These are phyloP conservation scores for Cyberlindnera bimundalis DNA, from an alignment of 805 yeast genomes.

Conservation along the genomic window DNA sequence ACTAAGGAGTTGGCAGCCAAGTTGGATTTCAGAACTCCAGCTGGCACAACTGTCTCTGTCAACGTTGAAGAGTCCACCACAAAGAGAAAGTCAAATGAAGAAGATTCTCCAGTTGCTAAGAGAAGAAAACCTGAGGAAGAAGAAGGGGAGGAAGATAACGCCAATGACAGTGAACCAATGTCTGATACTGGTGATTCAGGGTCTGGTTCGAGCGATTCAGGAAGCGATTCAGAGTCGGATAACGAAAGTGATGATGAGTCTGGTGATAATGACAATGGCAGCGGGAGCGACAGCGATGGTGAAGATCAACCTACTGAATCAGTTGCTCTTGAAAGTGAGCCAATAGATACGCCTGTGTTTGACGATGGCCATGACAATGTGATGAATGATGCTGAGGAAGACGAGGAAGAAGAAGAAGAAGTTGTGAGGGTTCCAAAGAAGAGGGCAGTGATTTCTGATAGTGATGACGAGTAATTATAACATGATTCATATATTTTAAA, in stretches of 20 bases:
- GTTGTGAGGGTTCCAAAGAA: constrained; percentile 6
- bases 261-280: constrained; percentile 1
- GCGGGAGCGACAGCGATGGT: constrained; percentile 1
- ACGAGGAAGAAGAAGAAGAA: constrained; percentile 4
- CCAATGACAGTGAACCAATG: too few species aligned
- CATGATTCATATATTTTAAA: too few species aligned
- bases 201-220: too few species aligned
- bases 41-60: not conserved
- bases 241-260: too few species aligned
- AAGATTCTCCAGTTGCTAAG: constrained; percentile 13
- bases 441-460: constrained; percentile 13
- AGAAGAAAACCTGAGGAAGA: constrained; percentile 7
- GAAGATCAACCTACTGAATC: too few species aligned
- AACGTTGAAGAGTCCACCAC: too few species aligned
- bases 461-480: constrained; percentile 14
- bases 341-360: too few species aligned
- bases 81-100: constrained; percentile 6
- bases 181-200: too few species aligned
- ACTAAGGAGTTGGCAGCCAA: constrained; percentile 10
- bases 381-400: not conserved
- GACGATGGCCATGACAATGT: not conserved
- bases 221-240: too few species aligned
- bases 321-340: too few species aligned
- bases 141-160: constrained; percentile 2
- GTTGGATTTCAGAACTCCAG: not conserved